Base-by-base conservation (phyloP, 768 basidiomycete genomes). In the Strobilomyces dryophilus region DNA sequence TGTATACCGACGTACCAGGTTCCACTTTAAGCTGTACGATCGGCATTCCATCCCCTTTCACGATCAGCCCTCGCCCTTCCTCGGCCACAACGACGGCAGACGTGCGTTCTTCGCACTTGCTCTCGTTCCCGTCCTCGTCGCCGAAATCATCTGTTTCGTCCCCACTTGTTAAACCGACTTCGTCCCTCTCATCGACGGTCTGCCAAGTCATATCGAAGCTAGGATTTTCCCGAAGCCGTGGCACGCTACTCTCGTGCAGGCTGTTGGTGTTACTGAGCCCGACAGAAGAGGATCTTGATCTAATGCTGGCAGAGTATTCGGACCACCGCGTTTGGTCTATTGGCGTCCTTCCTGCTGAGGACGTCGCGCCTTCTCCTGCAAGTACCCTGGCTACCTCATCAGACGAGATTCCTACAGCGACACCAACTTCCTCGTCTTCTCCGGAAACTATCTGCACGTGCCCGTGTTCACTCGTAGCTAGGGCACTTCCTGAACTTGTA, bases 41-140 rank as follows among this genome's bases (percentile, higher is more conserved):
- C 43, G 85, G 78, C 53, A 76, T 67, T 43, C 79, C 82, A 53
- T 85, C 82, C 17, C 84, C 87, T 52, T 81, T 83, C 0, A 92
- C 85, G 55, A 93, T 91, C 61, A 90, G 71, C n/a, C 87, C 89
- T 42, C 85, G 81, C 18, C 91, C 89, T 72, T 92, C 87, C 60
- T 92, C 89, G 29, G 87, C 90, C 46, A 92, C 75, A 52, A 92
- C 82, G 44, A 82, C 76, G 14, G 89, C 89, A 47, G 86, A 82
- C 0, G 90, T 91, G 47, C 85, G 79, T 60, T 89, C 86, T 47
- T 87, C 85, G 36, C 80, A 77, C 15, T 74, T 74, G 31, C 75
- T 71, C n/a, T 79, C 76, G 8, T 74, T 67, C 6, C 74, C 75
- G 7, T 80, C 79, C 37, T 77, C 79, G 24, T 75, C 77, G 11